Conservation (phyloP, 352 stramenopile genomes). For the Phytophthora aleatoria region DNA sequence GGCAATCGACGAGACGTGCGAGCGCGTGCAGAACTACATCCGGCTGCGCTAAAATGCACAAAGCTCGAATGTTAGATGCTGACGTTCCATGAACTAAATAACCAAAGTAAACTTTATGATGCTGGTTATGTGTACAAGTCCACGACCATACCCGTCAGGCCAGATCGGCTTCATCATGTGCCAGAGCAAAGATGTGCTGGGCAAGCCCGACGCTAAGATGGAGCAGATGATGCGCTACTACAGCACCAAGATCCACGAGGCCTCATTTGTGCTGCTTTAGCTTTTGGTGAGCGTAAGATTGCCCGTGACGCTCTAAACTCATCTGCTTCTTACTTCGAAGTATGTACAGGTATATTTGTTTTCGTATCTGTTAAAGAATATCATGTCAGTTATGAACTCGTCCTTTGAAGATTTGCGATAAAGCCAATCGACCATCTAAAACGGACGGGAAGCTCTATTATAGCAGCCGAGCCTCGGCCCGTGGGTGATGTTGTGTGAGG, state of each 20-base stretch:
- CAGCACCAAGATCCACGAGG: constrained; percentile 92
- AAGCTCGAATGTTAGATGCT: background rate
- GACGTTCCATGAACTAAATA: too few relatives aligned
- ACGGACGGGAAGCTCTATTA: background rate
- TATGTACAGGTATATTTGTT: too few relatives aligned
- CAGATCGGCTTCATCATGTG: constrained; percentile 99
- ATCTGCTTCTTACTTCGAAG: too few relatives aligned
- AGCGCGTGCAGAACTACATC: constrained; percentile 75
- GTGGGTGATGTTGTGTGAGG: background rate
- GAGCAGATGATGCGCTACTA: constrained; percentile 94
- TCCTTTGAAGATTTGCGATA: background rate
- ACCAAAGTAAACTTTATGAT: too few relatives aligned
- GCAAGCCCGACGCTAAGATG: constrained; percentile 55
- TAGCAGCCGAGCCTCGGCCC: too few relatives aligned
- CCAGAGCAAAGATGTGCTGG: constrained; percentile 69
- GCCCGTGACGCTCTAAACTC: background rate
- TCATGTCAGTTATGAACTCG: background rate
- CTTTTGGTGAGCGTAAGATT: constrained; percentile 92
- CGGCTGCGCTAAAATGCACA: constrained; percentile 25
- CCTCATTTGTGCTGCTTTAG: constrained; percentile 95
- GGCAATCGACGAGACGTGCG: constrained; percentile 83
- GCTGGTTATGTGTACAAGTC: too few relatives aligned
- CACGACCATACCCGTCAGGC: constrained; percentile 93
- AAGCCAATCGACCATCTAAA: background rate
- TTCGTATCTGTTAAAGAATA: background rate